Evolutionary conservation across 2,329 filamentous ascomycete genomes (phyloP), one percentile per base, ranked within the genome.

Genomic region (Penicillium sclerotiorum): DNA sequence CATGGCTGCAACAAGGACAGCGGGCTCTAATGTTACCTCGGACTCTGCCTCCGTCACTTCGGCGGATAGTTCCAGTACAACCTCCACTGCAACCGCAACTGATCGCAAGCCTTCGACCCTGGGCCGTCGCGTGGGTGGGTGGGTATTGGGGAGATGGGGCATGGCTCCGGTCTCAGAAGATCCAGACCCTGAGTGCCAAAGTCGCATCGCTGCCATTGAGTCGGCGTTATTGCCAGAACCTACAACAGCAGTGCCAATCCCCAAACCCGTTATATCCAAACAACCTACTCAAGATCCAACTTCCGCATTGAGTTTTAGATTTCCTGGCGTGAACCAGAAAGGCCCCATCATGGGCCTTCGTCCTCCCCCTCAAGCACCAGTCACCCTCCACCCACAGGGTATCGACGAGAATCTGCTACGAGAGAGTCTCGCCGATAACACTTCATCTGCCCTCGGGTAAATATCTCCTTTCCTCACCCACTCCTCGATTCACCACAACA

Each of bases 301-400:
- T 75, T 79, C 1, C 83, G 88, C 84, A 73, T 48, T 64, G 36
- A 53, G 58, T 12, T 69, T 68, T 36, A 78, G 89, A 36, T 72
- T 81, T 4, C 82, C 88, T 1, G 89, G 89, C 0, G 90, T 94
- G 64, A 94, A 94, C 62, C 89, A 93, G 65, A 79, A 82, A 1
- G 89, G 89, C 0, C 79, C 83, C 0, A 86, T 94, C 36, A 83
- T 87, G 0, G 89, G 89, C 0, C 87, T 93, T 56, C 77, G 83
- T 71, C 63, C 81, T 72, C 69, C 81, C 69, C 63, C 81, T 72
- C 68, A 76, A 68, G 28, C 81, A 1, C 80, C 82, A 2, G 77
- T 79, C 28, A 80, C 79, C 51, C 80, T 88, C 9, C 78, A 80
- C 13, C 75, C 86, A 0, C 78, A 81, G 21, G 71, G 69, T 1